These are phyloP conservation scores for Pilaira anomala DNA, from an alignment of 192 early-diverging fungal genomes.

Conservation along the genomic window DNA sequence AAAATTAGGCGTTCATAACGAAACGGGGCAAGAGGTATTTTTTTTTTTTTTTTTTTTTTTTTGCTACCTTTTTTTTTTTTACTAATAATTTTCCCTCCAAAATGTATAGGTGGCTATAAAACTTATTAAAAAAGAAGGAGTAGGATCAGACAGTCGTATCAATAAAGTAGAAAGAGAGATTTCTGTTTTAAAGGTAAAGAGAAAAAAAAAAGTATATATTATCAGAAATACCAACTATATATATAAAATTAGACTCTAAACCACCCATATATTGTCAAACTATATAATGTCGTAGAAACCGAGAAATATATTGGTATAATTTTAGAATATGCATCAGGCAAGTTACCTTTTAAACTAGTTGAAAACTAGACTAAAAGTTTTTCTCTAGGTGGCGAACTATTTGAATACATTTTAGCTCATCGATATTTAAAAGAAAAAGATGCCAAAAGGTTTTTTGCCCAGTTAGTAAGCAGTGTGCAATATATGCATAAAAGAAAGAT, in stretches of 20 bases:
- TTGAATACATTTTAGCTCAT: conserved; percentile 83
- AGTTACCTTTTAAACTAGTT: conserved; percentile 3
- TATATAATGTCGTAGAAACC: conserved; percentile 81
- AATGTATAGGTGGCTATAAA: conserved; percentile 83
- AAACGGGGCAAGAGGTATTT: conserved; percentile 39
- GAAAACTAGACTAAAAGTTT: conserved; percentile 7
- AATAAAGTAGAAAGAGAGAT: conserved; percentile 94
- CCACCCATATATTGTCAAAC: conserved; percentile 75
- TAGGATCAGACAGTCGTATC: conserved; percentile 69
- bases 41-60: conserved; percentile 8
- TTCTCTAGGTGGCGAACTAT: conserved; percentile 44
- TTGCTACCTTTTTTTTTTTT: neutral
- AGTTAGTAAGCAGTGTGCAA: conserved; percentile 68
- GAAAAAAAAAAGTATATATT: neutral
- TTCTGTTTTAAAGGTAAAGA: conserved; percentile 79
- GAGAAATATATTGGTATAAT: conserved; percentile 82
- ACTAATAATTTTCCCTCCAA: neutral
- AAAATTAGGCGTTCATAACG: conserved; percentile 73
- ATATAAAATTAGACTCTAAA: conserved; percentile 53
- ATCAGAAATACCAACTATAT: neutral
- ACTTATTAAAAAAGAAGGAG: conserved; percentile 87
- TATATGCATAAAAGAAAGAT: conserved; percentile 77
- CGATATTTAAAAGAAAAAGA: conserved; percentile 74
- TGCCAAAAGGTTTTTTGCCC: conserved; percentile 72
- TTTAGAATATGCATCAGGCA: conserved; percentile 77